A percentile compares a stretch with the other conserved stretches of the same genome.
phyloP scores from a whole-genome alignment of 1,284 basidiomycete species.

The Bondarzewia mesenterica region DNA sequence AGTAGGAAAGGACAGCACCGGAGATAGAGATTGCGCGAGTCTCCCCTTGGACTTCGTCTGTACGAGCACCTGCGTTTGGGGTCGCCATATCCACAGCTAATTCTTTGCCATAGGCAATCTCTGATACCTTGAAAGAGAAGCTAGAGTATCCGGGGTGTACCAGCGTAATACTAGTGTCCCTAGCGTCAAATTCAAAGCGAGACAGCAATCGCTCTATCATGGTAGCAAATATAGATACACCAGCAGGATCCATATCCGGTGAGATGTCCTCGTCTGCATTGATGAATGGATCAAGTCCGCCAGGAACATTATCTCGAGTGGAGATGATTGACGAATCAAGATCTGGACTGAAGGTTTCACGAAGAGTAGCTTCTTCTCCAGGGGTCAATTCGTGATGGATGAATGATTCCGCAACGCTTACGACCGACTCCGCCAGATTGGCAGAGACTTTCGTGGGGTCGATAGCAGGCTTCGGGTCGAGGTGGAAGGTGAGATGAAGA shows the following conservation, averaged over 20 bases:
- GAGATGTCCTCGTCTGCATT: conserved; percentile 27
- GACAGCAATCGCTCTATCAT: conserved; percentile 80
- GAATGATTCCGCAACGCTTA: conserved; percentile 77
- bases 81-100: background rate
- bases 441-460: conserved; percentile 13
- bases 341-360: conserved; percentile 55
- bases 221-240: conserved; percentile 78
- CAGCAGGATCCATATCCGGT: conserved; percentile 42
- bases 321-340: conserved; percentile 20
- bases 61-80: conserved; percentile 1
- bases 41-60: conserved; percentile 5
- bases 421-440: conserved; percentile 69
- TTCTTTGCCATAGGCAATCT: conserved; percentile 51
- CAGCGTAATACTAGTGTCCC: conserved; percentile 59
- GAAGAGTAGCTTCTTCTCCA: conserved; percentile 66
- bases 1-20: background rate
- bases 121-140: conserved; percentile 49
- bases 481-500: conserved; percentile 52
- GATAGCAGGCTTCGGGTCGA: conserved; percentile 26
- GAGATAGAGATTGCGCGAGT: conserved; percentile 2
- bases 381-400: conserved; percentile 73
- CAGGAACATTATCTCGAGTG: conserved; percentile 45
- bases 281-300: conserved; percentile 55
- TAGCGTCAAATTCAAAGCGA: conserved; percentile 72
- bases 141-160: conserved; percentile 55